Conservation (phyloP, 768 basidiomycete species). For the Tylopilus rubrobrunneus region DNA sequence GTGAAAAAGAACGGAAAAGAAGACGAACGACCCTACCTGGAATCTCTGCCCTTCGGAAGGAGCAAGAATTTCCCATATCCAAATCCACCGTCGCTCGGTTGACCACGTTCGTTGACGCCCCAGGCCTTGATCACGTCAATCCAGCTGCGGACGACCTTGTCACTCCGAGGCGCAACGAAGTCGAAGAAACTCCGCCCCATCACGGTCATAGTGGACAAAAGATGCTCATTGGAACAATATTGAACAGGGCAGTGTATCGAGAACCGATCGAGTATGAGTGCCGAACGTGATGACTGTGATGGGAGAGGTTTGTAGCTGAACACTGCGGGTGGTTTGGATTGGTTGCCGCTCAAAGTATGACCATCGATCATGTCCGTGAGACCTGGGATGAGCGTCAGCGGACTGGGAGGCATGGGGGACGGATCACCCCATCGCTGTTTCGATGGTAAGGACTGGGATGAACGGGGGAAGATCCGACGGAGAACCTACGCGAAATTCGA, state of each 20-base stretch:
- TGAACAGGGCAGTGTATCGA: conserved; percentile 58
- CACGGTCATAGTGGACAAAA: conserved; percentile 55
- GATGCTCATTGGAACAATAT: conserved; percentile 71
- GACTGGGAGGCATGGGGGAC: conserved; percentile 56
- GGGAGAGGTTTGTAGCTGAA: conserved; percentile 63
- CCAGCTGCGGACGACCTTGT: conserved; percentile 65
- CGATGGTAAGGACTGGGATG: conserved; percentile 4
- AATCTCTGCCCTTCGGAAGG: conserved; percentile 56
- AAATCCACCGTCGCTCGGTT: conserved; percentile 81
- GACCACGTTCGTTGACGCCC: conserved; percentile 81
- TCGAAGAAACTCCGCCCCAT: conserved; percentile 72
- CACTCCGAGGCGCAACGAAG: conserved; percentile 63
- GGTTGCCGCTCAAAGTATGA: neutral
- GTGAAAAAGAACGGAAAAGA: neutral
- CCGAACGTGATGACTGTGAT: conserved; percentile 67
- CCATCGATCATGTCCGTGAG: conserved; percentile 15
- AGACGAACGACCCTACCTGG: conserved; percentile 33
- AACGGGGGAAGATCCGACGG: conserved; percentile 6
- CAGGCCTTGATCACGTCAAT: conserved; percentile 76
- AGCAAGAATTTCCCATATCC: conserved; percentile 73
- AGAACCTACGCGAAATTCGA: conserved; percentile 48
- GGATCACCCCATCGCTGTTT: conserved; percentile 67
- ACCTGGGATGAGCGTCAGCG: conserved; percentile 30
- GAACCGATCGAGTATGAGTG: conserved; percentile 81
- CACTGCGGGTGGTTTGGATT: conserved; percentile 10